These are phyloP conservation scores for Malassezia caprae DNA, from an alignment of 1,284 basidiomycete species.

Conservation along the genomic window DNA sequence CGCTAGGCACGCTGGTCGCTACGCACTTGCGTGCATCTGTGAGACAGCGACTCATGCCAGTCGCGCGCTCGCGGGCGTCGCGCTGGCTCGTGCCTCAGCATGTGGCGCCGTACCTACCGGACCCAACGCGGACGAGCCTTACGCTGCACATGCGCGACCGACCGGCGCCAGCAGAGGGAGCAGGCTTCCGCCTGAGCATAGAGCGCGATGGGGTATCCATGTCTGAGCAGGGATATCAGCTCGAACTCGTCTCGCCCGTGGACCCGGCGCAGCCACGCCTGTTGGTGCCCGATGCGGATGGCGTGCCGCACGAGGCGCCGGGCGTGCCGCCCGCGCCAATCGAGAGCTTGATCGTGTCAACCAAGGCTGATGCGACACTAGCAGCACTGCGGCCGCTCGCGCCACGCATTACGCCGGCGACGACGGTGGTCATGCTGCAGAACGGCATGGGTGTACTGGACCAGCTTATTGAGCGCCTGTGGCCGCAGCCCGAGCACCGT, in stretches of 20 bases:
- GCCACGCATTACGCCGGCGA: constrained; percentile 59
- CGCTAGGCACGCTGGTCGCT: constrained; percentile 41
- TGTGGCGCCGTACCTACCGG: constrained; percentile 21
- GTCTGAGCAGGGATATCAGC: constrained; percentile 24
- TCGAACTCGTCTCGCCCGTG: constrained; percentile 21
- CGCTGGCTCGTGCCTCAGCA: constrained; percentile 24
- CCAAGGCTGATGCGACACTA: constrained; percentile 64
- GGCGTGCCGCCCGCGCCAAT: constrained; percentile 23
- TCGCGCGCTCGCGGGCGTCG: not conserved
- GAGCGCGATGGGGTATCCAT: constrained; percentile 29
- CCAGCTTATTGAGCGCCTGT: constrained; percentile 60
- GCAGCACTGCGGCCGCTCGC: constrained; percentile 57
- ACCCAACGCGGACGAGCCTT: constrained; percentile 22
- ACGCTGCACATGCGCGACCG: constrained; percentile 30
- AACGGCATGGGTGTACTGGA: constrained; percentile 88
- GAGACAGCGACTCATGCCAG: constrained; percentile 15
- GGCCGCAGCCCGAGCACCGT: constrained; percentile 61
- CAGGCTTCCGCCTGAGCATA: not conserved
- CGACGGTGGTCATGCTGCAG: constrained; percentile 78
- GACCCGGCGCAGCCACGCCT: constrained; percentile 1
- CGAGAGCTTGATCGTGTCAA: constrained; percentile 62
- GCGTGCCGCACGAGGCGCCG: constrained; percentile 20
- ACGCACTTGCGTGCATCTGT: constrained; percentile 29
- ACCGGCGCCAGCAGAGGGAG: constrained; percentile 14
- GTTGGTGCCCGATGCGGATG: constrained; percentile 20